A percentile compares a stretch with the other conserved stretches of the same genome.
Evolutionary conservation across 345 rosid genomes (phyloP).

Genomic region (Lagerstroemia speciosa): DNA sequence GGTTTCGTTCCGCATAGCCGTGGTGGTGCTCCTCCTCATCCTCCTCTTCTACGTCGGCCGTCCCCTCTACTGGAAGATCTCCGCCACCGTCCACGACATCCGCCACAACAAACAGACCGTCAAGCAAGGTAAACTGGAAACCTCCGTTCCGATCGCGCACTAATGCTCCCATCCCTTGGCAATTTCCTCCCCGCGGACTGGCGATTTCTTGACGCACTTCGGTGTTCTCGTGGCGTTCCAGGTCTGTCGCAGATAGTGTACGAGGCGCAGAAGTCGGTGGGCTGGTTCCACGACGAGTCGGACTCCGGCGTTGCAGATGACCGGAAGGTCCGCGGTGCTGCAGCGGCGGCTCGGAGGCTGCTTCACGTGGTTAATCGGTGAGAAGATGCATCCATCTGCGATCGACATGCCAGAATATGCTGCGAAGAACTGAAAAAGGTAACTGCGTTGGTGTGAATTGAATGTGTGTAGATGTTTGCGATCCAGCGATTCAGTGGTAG

Average conservation of each 20-base stretch:
- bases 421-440: not conserved
- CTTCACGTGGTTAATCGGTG: slow-evolving; percentile 16
- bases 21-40: slow-evolving; percentile 22
- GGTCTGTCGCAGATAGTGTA: slow-evolving; percentile 57
- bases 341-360: slow-evolving; percentile 27
- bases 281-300: slow-evolving; percentile 70
- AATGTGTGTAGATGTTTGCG: not conserved
- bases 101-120: slow-evolving; percentile 77
- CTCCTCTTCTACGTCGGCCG: slow-evolving; percentile 63
- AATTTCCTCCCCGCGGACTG: not conserved
- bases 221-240: slow-evolving; percentile 15
- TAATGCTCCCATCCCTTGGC: not conserved
- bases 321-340: slow-evolving; percentile 13
- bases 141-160: not conserved
- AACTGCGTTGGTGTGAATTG: not conserved
- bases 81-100: slow-evolving; percentile 85
- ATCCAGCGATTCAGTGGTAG: not conserved
- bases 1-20: slow-evolving; percentile 31
- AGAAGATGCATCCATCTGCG: not conserved
- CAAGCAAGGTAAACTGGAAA: slow-evolving; percentile 38
- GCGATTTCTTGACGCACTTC: not conserved
- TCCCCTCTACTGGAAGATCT: slow-evolving; percentile 89
- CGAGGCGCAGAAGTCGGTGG: slow-evolving; percentile 70
- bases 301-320: slow-evolving; percentile 32
- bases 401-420: not conserved